Percentiles rank a stretch among this genome's conserved stretches.
These are phyloP conservation scores for Neophaeococcomyces aloes DNA, from an alignment of 2,329 filamentous ascomycete species.

Conservation along the genomic window DNA sequence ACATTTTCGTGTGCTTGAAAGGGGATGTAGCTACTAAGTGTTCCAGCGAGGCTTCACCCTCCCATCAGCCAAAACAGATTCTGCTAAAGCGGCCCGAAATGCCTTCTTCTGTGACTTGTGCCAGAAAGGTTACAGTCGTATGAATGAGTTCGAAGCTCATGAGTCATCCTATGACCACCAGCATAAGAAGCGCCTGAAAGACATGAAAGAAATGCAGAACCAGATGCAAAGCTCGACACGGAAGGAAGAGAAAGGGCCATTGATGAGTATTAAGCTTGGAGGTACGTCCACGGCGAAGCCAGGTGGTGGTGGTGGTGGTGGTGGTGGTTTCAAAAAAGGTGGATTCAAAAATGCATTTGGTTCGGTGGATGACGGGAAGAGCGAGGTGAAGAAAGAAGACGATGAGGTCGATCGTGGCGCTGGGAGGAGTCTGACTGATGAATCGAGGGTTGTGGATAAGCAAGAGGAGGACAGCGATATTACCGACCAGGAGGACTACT, in stretches of 20 bases:
- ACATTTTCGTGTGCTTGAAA: neutral
- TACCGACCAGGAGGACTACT: conserved; percentile 53
- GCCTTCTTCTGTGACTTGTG: conserved; percentile 81
- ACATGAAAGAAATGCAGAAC: conserved; percentile 35
- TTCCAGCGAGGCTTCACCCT: conserved; percentile 27
- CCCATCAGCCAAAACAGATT: conserved; percentile 43
- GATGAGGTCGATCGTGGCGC: conserved; percentile 15
- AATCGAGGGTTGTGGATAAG: conserved; percentile 20
- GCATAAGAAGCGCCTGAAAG: conserved; percentile 60
- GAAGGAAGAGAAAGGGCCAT: conserved; percentile 33
- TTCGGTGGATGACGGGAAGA: conserved; percentile 19
- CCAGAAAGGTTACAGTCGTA: conserved; percentile 85
- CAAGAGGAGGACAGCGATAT: conserved; percentile 51
- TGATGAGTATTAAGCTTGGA: conserved; percentile 28
- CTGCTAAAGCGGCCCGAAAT: conserved; percentile 63
- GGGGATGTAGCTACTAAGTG: conserved; percentile 9
- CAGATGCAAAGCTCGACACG: conserved; percentile 30
- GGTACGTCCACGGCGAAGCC: conserved; percentile 45
- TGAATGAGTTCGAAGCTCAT: conserved; percentile 94
- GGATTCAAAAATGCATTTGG: conserved; percentile 67
- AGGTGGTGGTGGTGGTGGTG: conserved; percentile 25
- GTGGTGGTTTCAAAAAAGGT: conserved; percentile 59
- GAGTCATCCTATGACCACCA: conserved; percentile 91
- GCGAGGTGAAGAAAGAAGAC: conserved; percentile 32
- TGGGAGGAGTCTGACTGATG: conserved; percentile 31